Percentiles rank a stretch among this genome's conserved stretches.
Evolutionary conservation across 805 yeast species (phyloP).

Genomic region (Starmerella floris): DNA sequence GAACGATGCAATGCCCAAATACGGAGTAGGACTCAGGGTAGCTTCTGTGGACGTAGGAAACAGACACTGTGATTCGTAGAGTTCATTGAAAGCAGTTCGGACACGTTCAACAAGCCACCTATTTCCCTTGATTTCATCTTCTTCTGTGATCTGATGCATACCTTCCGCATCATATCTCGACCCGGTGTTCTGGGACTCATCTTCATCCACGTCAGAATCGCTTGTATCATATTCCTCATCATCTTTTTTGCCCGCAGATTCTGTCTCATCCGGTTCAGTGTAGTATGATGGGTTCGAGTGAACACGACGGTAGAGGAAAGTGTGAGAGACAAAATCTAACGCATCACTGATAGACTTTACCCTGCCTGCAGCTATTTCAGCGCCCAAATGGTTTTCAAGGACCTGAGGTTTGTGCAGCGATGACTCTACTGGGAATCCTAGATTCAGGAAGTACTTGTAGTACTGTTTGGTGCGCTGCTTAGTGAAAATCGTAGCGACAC

Average conservation of each 20-base stretch:
- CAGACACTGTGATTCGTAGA: slow-evolving; percentile 43
- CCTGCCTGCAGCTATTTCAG: slow-evolving; percentile 62
- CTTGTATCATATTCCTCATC: slow-evolving; percentile 20
- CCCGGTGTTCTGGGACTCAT: neutral
- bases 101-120: slow-evolving; percentile 37
- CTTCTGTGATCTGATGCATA: slow-evolving; percentile 28
- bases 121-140: slow-evolving; percentile 23
- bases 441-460: slow-evolving; percentile 63
- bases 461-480: slow-evolving; percentile 62
- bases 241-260: neutral
- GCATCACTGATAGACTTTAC: slow-evolving; percentile 54
- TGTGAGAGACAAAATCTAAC: slow-evolving; percentile 62
- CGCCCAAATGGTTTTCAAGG: slow-evolving; percentile 68
- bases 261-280: slow-evolving; percentile 29
- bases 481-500: slow-evolving; percentile 88
- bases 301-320: slow-evolving; percentile 58
- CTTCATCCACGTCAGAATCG: neutral
- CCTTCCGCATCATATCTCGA: neutral
- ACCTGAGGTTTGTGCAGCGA: slow-evolving; percentile 49
- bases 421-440: slow-evolving; percentile 74
- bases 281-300: slow-evolving; percentile 68
- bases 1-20: slow-evolving; percentile 71
- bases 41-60: slow-evolving; percentile 20
- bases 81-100: slow-evolving; percentile 51
- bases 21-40: slow-evolving; percentile 49